A percentile compares a stretch with the other conserved stretches of the same genome.
Evolutionary conservation across 768 basidiomycete genomes (phyloP).

Genomic region (Boletales sp.): DNA sequence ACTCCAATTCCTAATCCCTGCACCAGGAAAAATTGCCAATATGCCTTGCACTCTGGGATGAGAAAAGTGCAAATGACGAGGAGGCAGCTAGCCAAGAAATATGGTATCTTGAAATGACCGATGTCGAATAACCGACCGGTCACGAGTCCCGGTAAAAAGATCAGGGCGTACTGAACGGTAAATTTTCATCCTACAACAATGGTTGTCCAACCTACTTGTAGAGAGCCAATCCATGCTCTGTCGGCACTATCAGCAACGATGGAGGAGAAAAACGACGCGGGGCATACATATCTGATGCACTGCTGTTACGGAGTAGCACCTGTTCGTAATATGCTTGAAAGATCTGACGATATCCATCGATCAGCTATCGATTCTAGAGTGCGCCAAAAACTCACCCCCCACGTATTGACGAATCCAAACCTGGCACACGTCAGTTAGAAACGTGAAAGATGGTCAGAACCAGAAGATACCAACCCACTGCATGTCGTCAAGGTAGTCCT

Average conservation of each 20-base stretch:
- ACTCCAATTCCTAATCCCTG: slow-evolving; percentile 71
- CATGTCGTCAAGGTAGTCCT: slow-evolving; percentile 30
- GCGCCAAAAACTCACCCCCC: slow-evolving; percentile 52
- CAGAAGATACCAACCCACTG: slow-evolving; percentile 34
- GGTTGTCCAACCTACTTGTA: slow-evolving; percentile 44
- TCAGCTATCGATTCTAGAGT: not conserved
- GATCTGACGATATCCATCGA: slow-evolving; percentile 36
- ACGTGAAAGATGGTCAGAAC: not conserved
- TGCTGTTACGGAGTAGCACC: slow-evolving; percentile 42
- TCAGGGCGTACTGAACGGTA: slow-evolving; percentile 51
- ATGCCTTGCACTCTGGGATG: slow-evolving; percentile 62
- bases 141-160: slow-evolving; percentile 59
- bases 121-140: slow-evolving; percentile 72
- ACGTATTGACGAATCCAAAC: slow-evolving; percentile 70
- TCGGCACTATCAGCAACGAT: not conserved
- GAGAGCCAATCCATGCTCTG: slow-evolving; percentile 80
- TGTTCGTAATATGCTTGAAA: slow-evolving; percentile 73
- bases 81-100: slow-evolving; percentile 44
- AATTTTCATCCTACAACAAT: not conserved
- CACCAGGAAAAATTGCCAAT: slow-evolving; percentile 77
- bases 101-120: slow-evolving; percentile 58
- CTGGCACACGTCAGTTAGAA: slow-evolving; percentile 21
- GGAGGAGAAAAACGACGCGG: not conserved
- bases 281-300: slow-evolving; percentile 59
- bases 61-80: slow-evolving; percentile 59